Base-by-base conservation (phyloP, 2,329 filamentous ascomycete species). In the Raffaelea albimanens region DNA sequence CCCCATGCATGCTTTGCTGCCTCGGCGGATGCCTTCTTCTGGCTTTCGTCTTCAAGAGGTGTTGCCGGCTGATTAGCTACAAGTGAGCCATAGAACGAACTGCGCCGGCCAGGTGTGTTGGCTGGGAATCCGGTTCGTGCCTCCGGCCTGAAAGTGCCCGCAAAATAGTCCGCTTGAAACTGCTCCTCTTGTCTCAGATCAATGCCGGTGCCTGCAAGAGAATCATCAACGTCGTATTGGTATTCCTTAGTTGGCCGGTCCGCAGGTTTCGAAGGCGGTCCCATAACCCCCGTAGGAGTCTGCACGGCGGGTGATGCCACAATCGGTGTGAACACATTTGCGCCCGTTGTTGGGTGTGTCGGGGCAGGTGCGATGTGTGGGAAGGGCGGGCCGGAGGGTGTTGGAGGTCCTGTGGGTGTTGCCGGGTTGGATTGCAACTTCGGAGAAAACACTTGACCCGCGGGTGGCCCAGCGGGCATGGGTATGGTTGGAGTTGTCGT, bases 111-210 rank as follows among this genome's bases (percentile, higher is more conserved):
- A 1, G 78, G 66, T 8, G 72, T 67, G 51, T 83, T 77, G 20
- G 78, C 67, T 14, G 69, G 67, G 51, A 76, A 76, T 14, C 82
- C 68, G 42, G 73, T 70, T 58, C 73, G 65, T 45, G 72, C 65
- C 55, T 80, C 69, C 46, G 62, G 57, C 21, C 57, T 55, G 45
- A 61, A 66, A 47, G 62, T 58, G 46, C 70, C 65, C 40, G 78
- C 75, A 59, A 81, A 83, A 48, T 80, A 71, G 50, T 80, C 81
- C 40, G 87, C 82, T 63, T 93, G 73, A 55, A 81, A 86, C 56
- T 89, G 86, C 59, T 94, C 87, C 63, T 95, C 90, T 54, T 88
- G 88, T 50, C 84, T 82, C 42, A 95, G 67, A 67, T 95, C 87
- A 53, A 96, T 88, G 44, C 88, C 89, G 16, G 88, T 91, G 18